phyloP scores from a whole-genome alignment of 495 filamentous ascomycete genomes.

The Hypoxylon perforatum region DNA sequence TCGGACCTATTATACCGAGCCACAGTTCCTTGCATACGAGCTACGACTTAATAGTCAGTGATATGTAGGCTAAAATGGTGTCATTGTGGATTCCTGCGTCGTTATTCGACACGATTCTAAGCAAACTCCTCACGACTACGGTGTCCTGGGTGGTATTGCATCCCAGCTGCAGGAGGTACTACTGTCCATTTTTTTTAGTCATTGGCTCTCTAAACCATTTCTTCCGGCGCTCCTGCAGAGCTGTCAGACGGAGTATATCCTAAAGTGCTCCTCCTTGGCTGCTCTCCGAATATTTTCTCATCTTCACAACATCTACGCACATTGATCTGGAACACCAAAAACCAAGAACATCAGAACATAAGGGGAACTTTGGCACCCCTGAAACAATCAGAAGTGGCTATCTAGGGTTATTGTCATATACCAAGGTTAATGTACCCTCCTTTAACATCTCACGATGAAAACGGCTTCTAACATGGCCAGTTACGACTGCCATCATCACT shows the following conservation, averaged over 20 bases:
- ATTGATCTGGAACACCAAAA: too few species aligned
- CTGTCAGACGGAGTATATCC: not conserved
- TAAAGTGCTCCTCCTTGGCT: too few species aligned
- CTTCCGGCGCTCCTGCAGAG: too few species aligned
- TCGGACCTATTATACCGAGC: constrained; percentile 17
- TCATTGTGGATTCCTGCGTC: constrained; percentile 26
- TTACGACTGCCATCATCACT: constrained; percentile 17
- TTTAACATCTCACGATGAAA: constrained; percentile 47
- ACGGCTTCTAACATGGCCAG: constrained; percentile 56
- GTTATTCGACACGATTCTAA: constrained; percentile 17
- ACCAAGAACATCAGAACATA: too few species aligned
- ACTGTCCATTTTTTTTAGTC: too few species aligned
- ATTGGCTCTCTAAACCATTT: too few species aligned
- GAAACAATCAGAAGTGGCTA: constrained; percentile 33
- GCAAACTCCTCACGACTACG: not conserved
- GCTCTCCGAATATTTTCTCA: too few species aligned
- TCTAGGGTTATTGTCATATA: constrained; percentile 54
- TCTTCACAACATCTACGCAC: too few species aligned
- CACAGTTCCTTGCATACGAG: constrained; percentile 29
- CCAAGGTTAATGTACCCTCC: constrained; percentile 70
- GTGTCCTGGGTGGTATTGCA: constrained; percentile 8
- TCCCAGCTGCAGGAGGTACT: not conserved
- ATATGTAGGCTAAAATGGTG: constrained; percentile 40
- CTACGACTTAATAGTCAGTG: constrained; percentile 23
- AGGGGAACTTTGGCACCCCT: not conserved